A percentile compares a stretch with the other conserved stretches of the same genome.
phyloP scores from a whole-genome alignment of 345 rosid genomes.

The Gossypium bickii region DNA sequence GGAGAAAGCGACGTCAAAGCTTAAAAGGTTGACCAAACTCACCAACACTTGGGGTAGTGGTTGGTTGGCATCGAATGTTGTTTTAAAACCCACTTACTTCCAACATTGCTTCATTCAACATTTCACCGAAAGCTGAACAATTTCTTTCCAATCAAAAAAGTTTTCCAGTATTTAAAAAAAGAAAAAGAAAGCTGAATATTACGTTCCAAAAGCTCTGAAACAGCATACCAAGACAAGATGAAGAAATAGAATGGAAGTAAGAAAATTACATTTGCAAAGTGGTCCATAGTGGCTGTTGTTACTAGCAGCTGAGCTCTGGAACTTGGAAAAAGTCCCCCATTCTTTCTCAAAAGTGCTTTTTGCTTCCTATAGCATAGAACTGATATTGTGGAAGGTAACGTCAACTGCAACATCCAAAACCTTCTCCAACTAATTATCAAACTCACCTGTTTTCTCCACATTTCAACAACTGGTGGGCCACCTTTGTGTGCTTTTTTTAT shows the following conservation, averaged over 20 bases:
- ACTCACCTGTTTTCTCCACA: neutral
- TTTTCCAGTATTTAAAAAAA: neutral
- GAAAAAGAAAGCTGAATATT: neutral
- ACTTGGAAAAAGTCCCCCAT: neutral
- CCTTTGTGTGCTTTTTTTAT: neutral
- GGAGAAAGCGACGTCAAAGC: neutral
- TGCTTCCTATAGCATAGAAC: neutral
- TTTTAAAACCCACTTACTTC: neutral
- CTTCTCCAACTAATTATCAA: neutral
- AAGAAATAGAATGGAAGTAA: neutral
- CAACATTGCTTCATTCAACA: neutral
- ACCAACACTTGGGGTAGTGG: constrained; percentile 1
- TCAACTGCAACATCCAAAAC: neutral
- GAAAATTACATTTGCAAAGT: neutral
- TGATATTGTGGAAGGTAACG: neutral
- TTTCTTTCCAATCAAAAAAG: neutral
- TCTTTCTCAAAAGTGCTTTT: neutral
- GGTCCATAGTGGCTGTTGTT: neutral
- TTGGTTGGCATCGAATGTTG: neutral
- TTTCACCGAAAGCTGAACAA: constrained; percentile 10
- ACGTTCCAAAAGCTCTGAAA: neutral
- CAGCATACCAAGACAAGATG: neutral
- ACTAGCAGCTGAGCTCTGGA: neutral
- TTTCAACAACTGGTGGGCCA: neutral
- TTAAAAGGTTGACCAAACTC: constrained; percentile 5